These are phyloP conservation scores for Penicillium fuscoglaucum DNA, from an alignment of 2,329 filamentous ascomycete genomes.

Conservation along the genomic window DNA sequence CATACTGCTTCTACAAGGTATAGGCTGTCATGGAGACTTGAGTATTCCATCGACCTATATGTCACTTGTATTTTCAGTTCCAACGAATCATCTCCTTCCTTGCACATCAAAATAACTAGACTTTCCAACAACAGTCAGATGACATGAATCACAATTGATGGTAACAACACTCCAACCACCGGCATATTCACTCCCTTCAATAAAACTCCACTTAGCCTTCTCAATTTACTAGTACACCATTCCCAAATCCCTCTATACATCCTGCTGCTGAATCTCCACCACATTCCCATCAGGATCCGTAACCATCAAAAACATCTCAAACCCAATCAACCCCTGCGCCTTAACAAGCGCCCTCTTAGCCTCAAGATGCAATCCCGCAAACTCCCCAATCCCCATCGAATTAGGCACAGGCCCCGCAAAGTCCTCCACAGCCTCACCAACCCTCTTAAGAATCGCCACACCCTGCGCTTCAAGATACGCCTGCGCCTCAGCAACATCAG, in stretches of 20 bases:
- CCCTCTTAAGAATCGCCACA: slow-evolving; percentile 6
- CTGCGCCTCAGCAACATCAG: slow-evolving; percentile 23
- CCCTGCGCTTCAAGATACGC: slow-evolving; percentile 6
- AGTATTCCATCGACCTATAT: not conserved
- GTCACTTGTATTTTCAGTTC: not conserved
- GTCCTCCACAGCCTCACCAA: not conserved
- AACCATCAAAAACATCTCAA: slow-evolving; percentile 9
- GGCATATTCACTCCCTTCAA: too few species aligned
- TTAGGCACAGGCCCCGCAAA: slow-evolving; percentile 9
- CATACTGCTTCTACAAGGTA: slow-evolving; percentile 97
- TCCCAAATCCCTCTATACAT: not conserved
- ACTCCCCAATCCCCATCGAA: slow-evolving; percentile 10
- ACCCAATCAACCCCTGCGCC: slow-evolving; percentile 11
- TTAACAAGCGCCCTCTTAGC: slow-evolving; percentile 10
- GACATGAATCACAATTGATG: not conserved
- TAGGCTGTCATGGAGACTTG: slow-evolving; percentile 41
- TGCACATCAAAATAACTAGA: not conserved
- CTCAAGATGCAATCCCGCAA: slow-evolving; percentile 6
- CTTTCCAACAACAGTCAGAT: not conserved
- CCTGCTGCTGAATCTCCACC: slow-evolving; percentile 7
- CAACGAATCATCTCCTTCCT: not conserved
- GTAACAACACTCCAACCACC: not conserved
- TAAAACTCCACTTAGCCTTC: not conserved
- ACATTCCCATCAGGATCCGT: slow-evolving; percentile 9
- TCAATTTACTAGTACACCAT: not conserved